Evolutionary conservation across 495 filamentous ascomycete species (phyloP).

Genomic region (Aspergillus taichungensis): DNA sequence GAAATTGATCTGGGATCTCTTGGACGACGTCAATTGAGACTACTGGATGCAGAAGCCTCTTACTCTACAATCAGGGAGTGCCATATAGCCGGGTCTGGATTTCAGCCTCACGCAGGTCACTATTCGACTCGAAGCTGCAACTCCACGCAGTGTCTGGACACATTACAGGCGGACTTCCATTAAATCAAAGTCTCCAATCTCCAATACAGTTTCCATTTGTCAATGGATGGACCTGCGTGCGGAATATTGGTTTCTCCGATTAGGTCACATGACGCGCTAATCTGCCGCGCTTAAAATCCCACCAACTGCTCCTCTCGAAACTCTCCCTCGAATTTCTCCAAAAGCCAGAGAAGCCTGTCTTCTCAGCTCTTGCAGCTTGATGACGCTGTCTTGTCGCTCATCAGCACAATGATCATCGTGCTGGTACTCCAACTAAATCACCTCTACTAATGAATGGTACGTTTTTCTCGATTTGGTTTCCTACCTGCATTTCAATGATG

Average conservation of each 20-base stretch:
- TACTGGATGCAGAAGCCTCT: not conserved
- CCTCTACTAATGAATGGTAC: conserved; percentile 1
- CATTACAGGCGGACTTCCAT: not conserved
- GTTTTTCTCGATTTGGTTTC: not conserved
- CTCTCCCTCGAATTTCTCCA: not conserved
- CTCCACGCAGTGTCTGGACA: not conserved
- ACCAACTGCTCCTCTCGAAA: conserved; percentile 3
- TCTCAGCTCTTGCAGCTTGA: not conserved
- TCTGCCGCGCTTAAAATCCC: conserved; percentile 9
- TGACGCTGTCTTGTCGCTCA: too few species aligned
- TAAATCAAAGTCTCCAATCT: not conserved
- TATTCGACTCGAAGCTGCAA: not conserved
- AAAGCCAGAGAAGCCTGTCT: conserved; percentile 1
- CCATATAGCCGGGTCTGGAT: not conserved
- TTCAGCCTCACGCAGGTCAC: not conserved
- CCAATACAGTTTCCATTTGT: not conserved
- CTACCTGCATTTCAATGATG: conserved; percentile 18
- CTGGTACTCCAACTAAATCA: not conserved
- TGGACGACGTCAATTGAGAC: conserved; percentile 17
- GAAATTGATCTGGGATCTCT: conserved; percentile 29
- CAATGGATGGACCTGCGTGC: not conserved
- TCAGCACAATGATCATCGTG: too few species aligned
- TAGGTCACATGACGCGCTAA: conserved; percentile 15
- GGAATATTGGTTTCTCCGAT: conserved; percentile 7
- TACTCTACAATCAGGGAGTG: too few species aligned